phyloP scores from a whole-genome alignment of 2,329 filamentous ascomycete species.

The Pseudogymnoascus sp. region DNA sequence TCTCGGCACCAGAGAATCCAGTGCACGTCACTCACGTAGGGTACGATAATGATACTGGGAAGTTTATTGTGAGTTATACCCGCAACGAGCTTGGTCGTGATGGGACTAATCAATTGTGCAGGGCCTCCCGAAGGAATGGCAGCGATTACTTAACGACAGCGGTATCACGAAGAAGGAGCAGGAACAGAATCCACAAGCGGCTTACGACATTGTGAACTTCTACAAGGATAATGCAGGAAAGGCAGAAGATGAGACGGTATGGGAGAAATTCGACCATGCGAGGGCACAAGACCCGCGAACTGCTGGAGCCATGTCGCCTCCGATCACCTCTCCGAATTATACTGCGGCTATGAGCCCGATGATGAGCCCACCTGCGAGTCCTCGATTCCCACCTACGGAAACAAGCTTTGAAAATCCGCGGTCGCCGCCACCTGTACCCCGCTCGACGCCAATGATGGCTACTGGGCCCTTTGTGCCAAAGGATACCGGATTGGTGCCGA shows the following conservation, averaged over 20 bases:
- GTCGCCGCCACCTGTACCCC: constrained; percentile 81
- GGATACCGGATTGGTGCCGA: constrained; percentile 60
- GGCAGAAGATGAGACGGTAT: constrained; percentile 70
- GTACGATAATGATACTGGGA: constrained; percentile 90
- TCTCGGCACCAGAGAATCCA: constrained; percentile 95
- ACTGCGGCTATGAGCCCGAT: constrained; percentile 55
- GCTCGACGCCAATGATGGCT: constrained; percentile 30
- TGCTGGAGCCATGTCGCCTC: constrained; percentile 14
- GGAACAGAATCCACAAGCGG: constrained; percentile 89
- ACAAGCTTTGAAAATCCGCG: constrained; percentile 96
- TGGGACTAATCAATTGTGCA: constrained; percentile 31
- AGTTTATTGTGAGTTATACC: constrained; percentile 67
- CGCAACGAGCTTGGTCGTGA: background rate
- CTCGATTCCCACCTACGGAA: constrained; percentile 81
- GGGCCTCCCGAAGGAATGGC: constrained; percentile 97
- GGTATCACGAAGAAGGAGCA: constrained; percentile 95
- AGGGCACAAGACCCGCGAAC: constrained; percentile 49
- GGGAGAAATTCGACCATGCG: constrained; percentile 94
- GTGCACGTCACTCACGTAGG: constrained; percentile 97
- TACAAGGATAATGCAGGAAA: constrained; percentile 89
- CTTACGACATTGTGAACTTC: constrained; percentile 91
- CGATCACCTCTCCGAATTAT: constrained; percentile 45
- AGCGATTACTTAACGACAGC: constrained; percentile 87
- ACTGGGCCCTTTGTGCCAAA: constrained; percentile 37
- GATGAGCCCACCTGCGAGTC: constrained; percentile 73